Percentiles rank a stretch among this genome's conserved stretches.
phyloP scores from a whole-genome alignment of 2,329 filamentous ascomycete genomes.

The Neofusicoccum sp. region DNA sequence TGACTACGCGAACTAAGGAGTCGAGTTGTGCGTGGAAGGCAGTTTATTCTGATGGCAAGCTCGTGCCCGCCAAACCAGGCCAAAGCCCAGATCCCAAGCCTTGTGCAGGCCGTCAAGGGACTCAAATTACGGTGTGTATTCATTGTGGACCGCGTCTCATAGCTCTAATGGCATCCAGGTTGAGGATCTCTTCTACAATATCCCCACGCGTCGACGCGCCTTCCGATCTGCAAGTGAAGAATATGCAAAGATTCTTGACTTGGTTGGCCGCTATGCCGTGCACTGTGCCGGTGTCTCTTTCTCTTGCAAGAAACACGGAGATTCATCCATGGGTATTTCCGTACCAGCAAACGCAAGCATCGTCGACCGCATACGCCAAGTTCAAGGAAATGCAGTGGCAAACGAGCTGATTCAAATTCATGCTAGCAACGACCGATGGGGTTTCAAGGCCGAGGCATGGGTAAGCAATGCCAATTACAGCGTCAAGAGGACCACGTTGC shows the following conservation, averaged over 20 bases:
- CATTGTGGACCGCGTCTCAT: background rate
- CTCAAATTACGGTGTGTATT: conserved; percentile 75
- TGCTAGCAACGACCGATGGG: conserved; percentile 71
- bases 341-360: conserved; percentile 70
- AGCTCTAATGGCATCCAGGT: conserved; percentile 49
- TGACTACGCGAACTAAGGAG: conserved; percentile 89
- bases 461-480: conserved; percentile 93
- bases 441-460: conserved; percentile 77
- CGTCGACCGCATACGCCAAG: conserved; percentile 82
- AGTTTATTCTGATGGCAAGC: conserved; percentile 78
- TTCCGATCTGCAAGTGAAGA: conserved; percentile 92
- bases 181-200: conserved; percentile 96
- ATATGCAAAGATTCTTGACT: conserved; percentile 95
- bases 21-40: conserved; percentile 89
- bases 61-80: conserved; percentile 81
- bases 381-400: conserved; percentile 79
- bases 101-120: conserved; percentile 82
- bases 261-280: conserved; percentile 88
- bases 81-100: conserved; percentile 83
- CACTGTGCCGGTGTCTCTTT: conserved; percentile 91
- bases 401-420: conserved; percentile 82
- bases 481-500: conserved; percentile 80
- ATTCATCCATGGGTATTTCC: conserved; percentile 77
- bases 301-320: conserved; percentile 94
- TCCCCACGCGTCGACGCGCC: conserved; percentile 81